phyloP scores from a whole-genome alignment of 164 flowering plant genomes.

The Dillenia turbinata region DNA sequence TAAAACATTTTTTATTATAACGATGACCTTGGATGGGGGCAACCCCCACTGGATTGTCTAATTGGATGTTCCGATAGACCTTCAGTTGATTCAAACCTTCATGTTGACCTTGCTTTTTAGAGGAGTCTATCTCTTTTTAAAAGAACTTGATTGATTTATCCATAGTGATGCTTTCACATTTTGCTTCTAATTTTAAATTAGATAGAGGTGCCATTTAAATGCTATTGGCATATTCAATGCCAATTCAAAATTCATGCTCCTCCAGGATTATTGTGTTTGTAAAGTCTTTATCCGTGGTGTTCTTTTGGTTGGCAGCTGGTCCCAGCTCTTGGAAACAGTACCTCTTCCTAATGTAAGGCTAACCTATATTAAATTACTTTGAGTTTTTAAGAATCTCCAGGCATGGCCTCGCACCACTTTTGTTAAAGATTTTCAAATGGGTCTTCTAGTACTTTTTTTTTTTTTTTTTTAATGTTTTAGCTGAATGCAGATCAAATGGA shows the following conservation, averaged over 20 bases:
- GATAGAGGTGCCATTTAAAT: slow-evolving; percentile 1
- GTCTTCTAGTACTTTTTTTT: neutral
- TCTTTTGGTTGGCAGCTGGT: slow-evolving; percentile 53
- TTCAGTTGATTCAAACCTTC: too few relatives aligned
- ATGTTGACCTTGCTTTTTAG: too few relatives aligned
- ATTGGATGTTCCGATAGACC: too few relatives aligned
- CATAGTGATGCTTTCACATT: too few relatives aligned
- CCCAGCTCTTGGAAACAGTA: slow-evolving; percentile 64
- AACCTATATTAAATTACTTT: neutral
- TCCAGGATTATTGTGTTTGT: neutral
- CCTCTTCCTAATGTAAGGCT: slow-evolving; percentile 73
- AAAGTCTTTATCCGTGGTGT: slow-evolving; percentile 1
- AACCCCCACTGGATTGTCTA: too few relatives aligned
- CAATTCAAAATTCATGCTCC: too few relatives aligned
- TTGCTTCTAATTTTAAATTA: neutral
- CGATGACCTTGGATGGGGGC: too few relatives aligned
- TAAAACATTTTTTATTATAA: too few relatives aligned
- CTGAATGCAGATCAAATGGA: slow-evolving; percentile 53
- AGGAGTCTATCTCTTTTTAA: too few relatives aligned
- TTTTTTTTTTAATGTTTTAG: neutral
- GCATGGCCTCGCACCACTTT: neutral
- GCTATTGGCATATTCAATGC: neutral
- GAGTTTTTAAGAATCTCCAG: too few relatives aligned
- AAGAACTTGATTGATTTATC: too few relatives aligned
- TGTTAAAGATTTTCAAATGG: neutral